A percentile compares a stretch with the other conserved stretches of the same genome.
These are phyloP conservation scores for Magnolia sinica DNA, from an alignment of 164 flowering plant genomes.

Conservation along the genomic window DNA sequence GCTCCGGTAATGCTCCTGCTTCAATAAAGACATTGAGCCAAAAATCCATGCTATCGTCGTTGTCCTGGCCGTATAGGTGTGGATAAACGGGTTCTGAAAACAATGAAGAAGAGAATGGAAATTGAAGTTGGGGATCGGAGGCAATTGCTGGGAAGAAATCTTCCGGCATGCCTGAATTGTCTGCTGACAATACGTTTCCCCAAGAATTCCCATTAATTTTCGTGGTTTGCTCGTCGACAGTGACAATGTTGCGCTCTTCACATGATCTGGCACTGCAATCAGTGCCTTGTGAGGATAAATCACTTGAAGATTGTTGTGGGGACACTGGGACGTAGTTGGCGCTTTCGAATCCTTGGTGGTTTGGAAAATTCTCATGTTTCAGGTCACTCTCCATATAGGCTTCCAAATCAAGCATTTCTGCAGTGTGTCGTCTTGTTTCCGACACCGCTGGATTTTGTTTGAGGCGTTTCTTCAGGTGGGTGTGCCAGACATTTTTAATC, in stretches of 20 bases:
- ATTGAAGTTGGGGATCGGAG: slow-evolving; percentile 10
- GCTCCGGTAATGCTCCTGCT: slow-evolving; percentile 32
- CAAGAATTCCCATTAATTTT: slow-evolving; percentile 50
- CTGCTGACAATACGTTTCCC: slow-evolving; percentile 29
- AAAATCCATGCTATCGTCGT: slow-evolving; percentile 40
- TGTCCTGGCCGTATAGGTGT: background rate
- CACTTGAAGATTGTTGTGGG: slow-evolving; percentile 37
- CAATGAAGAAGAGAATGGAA: slow-evolving; percentile 1
- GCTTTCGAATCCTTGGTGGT: background rate
- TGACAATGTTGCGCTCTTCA: slow-evolving; percentile 9
- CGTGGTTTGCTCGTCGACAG: slow-evolving; percentile 19
- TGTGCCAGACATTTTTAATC: slow-evolving; percentile 41
- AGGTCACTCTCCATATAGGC: background rate
- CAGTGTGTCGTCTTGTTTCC: slow-evolving; percentile 1
- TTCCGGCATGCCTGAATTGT: background rate
- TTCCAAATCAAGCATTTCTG: background rate
- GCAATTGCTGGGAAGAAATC: slow-evolving; percentile 5
- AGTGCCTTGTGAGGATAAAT: slow-evolving; percentile 17
- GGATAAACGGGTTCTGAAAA: background rate
- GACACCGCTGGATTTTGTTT: slow-evolving; percentile 12
- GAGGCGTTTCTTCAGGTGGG: slow-evolving; percentile 33
- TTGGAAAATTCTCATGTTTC: background rate
- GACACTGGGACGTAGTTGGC: slow-evolving; percentile 9
- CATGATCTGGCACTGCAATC: slow-evolving; percentile 4
- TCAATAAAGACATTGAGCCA: slow-evolving; percentile 47